These are phyloP conservation scores for Trebouxia gelatinosa DNA, from an alignment of 163 green algal species.

Conservation along the genomic window DNA sequence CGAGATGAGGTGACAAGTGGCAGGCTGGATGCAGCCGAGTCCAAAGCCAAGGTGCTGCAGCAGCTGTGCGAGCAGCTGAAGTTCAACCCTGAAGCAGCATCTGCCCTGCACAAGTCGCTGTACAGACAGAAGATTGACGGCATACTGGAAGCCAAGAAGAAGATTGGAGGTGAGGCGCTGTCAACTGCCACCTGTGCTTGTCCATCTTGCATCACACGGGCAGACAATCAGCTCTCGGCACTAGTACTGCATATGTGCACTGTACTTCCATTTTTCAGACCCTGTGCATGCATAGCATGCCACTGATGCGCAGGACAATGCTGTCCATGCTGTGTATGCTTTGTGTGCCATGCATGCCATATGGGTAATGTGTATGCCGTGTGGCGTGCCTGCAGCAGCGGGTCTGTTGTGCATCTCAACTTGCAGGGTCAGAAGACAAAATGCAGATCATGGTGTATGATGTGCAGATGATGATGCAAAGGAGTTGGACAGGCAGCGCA, in stretches of 20 bases:
- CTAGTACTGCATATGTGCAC: neutral
- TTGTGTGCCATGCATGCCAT: neutral
- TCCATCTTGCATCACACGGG: neutral
- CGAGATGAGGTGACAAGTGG: conserved; percentile 71
- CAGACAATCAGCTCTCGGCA: too few relatives aligned
- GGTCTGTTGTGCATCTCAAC: too few relatives aligned
- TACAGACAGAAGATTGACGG: conserved; percentile 76
- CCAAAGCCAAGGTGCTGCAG: conserved; percentile 84
- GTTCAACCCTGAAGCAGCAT: conserved; percentile 68
- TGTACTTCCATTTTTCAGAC: neutral
- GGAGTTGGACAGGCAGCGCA: conserved; percentile 73
- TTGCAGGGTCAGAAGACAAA: too few relatives aligned
- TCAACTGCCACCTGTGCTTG: neutral
- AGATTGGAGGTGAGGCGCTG: neutral
- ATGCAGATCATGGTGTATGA: neutral
- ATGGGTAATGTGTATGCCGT: too few relatives aligned
- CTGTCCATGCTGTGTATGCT: neutral
- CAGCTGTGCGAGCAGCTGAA: conserved; percentile 75
- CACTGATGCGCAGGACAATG: neutral
- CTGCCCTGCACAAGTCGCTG: conserved; percentile 77
- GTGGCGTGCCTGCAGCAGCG: too few relatives aligned
- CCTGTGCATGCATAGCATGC: neutral
- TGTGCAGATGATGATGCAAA: conserved; percentile 68
- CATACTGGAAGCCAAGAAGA: conserved; percentile 57
- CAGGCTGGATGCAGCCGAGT: conserved; percentile 75